These are phyloP conservation scores for Micractinium conductrix DNA, from an alignment of 139 green algal species.

Conservation along the genomic window DNA sequence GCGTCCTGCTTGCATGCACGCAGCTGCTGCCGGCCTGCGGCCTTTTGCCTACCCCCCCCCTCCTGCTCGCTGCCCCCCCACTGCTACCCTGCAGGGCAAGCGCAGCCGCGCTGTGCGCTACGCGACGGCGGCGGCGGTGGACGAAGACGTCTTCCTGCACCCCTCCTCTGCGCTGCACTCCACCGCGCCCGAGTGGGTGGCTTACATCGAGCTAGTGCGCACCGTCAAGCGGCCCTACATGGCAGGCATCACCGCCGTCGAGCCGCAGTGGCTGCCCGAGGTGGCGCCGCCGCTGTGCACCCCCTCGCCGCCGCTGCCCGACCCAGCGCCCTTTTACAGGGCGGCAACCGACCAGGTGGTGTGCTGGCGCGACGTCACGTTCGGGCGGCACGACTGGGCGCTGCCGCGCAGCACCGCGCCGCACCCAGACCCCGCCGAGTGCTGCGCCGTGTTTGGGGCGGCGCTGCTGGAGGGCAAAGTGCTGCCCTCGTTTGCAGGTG, in stretches of 20 bases:
- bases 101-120: conserved; percentile 70
- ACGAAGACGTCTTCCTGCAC: conserved; percentile 90
- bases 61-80: background rate
- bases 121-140: conserved; percentile 33
- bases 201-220: conserved; percentile 82
- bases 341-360: conserved; percentile 71
- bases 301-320: conserved; percentile 60
- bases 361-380: conserved; percentile 71
- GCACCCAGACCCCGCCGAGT: conserved; percentile 54
- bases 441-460: conserved; percentile 74
- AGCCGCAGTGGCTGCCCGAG: conserved; percentile 59
- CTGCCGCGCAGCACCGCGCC: conserved; percentile 66
- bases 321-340: conserved; percentile 72
- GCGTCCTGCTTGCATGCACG: no score
- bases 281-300: conserved; percentile 67
- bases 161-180: conserved; percentile 75
- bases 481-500: conserved; percentile 48
- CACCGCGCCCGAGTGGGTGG: conserved; percentile 75
- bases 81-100: conserved; percentile 12
- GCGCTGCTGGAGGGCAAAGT: conserved; percentile 86
- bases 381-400: conserved; percentile 82
- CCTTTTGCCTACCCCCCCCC: background rate
- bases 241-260: conserved; percentile 71
- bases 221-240: conserved; percentile 91
- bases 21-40: background rate